phyloP scores from a whole-genome alignment of 768 basidiomycete species.

The Auricularia sp. region DNA sequence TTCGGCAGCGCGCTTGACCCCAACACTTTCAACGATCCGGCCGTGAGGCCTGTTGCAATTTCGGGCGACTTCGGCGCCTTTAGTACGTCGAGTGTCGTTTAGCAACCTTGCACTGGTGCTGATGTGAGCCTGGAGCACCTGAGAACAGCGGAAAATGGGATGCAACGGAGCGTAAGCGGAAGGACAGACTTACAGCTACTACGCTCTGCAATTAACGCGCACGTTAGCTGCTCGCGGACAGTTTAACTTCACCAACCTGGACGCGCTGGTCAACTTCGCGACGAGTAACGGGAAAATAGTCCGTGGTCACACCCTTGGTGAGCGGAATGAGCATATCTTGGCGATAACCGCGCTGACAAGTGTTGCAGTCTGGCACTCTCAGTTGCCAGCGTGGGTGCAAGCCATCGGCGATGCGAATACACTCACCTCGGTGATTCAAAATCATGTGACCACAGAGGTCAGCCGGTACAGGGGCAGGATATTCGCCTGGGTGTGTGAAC shows the following conservation, averaged over 20 bases:
- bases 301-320: slow-evolving; percentile 3
- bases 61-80: background rate
- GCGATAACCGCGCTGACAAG: too few relatives aligned
- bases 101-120: background rate
- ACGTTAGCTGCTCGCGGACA: background rate
- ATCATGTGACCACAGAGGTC: slow-evolving; percentile 41
- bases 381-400: slow-evolving; percentile 3
- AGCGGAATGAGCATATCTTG: background rate
- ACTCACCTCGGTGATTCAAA: slow-evolving; percentile 5
- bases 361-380: background rate
- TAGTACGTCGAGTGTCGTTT: background rate
- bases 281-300: slow-evolving; percentile 2
- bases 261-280: slow-evolving; percentile 6
- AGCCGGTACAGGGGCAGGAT: slow-evolving; percentile 43
- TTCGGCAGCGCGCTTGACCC: background rate
- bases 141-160: slow-evolving; percentile 1
- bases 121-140: background rate
- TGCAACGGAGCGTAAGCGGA: background rate
- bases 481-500: slow-evolving; percentile 30
- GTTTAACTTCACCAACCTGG: slow-evolving; percentile 1
- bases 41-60: background rate
- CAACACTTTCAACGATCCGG: background rate
- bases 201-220: background rate
- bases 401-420: background rate
- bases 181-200: background rate